Conservation (phyloP, 805 yeast genomes). For the Henningerozyma blattae region DNA sequence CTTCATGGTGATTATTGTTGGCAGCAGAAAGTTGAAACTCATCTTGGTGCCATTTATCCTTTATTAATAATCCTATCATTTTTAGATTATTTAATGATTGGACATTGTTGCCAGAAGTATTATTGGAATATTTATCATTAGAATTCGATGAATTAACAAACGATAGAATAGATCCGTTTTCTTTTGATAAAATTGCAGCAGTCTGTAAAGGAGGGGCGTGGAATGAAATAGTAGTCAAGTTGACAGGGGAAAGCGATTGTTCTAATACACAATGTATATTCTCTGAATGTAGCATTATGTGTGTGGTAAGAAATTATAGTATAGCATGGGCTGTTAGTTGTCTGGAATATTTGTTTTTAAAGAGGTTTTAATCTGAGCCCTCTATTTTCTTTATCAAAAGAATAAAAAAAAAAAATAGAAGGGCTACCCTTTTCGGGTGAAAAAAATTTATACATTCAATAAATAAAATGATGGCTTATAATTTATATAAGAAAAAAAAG, state of each 20-base stretch:
- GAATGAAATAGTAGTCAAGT: conserved; percentile 7
- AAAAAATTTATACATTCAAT: too few species aligned
- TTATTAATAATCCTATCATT: conserved; percentile 22
- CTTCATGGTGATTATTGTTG: conserved; percentile 8
- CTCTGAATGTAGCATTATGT: conserved; percentile 14
- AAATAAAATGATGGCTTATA: too few species aligned
- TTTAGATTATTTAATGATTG: conserved; percentile 17
- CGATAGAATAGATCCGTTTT: conserved; percentile 22
- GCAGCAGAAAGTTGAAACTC: conserved; percentile 8
- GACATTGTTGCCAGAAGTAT: conserved; percentile 4
- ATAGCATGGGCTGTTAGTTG: too few species aligned
- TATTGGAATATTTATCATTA: neutral
- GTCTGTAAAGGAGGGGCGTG: conserved; percentile 14
- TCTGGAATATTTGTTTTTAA: too few species aligned
- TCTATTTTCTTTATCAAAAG: too few species aligned
- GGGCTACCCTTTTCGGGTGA: too few species aligned
- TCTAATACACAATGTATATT: conserved; percentile 13
- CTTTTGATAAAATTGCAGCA: conserved; percentile 13
- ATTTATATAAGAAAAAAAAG: too few species aligned
- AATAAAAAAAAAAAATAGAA: too few species aligned
- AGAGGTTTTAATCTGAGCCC: too few species aligned
- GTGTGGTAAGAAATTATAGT: too few species aligned
- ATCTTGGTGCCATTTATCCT: conserved; percentile 25
- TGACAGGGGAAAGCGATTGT: conserved; percentile 11
- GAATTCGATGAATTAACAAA: conserved; percentile 9